Conservation (phyloP, 73 alveolate genomes). For the Paraurostyla sp. region DNA sequence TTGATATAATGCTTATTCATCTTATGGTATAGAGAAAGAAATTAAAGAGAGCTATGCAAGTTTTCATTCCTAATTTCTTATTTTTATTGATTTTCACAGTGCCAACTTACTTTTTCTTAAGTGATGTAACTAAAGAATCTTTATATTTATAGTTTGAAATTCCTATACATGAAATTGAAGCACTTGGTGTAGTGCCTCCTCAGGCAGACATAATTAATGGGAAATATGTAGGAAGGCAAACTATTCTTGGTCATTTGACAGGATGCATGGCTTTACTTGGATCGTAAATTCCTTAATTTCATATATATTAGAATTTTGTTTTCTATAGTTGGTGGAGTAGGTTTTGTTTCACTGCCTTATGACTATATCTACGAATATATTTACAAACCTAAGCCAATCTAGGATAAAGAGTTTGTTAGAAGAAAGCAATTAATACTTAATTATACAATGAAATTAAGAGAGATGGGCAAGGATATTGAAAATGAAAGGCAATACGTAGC, state of each 20-base stretch:
- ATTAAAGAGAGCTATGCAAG: conserved; percentile 52
- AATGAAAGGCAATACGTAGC: conserved; percentile 45
- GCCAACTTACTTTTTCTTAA: conserved; percentile 55
- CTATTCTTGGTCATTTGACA: conserved; percentile 10
- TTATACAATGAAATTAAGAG: conserved; percentile 36
- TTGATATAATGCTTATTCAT: no score
- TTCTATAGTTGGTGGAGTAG: conserved; percentile 62
- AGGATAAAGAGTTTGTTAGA: conserved; percentile 23
- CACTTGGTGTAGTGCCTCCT: neutral
- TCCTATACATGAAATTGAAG: neutral
- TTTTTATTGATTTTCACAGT: conserved; percentile 42
- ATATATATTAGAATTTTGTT: neutral
- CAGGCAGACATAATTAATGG: neutral
- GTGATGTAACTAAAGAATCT: conserved; percentile 14
- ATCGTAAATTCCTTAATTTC: neutral
- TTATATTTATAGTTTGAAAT: conserved; percentile 31
- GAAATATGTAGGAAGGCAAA: neutral
- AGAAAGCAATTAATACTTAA: conserved; percentile 30
- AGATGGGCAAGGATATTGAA: conserved; percentile 53
- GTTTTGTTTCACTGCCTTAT: conserved; percentile 44
- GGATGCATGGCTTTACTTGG: conserved; percentile 54
- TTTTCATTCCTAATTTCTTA: conserved; percentile 11
- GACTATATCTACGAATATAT: conserved; percentile 39
- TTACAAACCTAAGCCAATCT: conserved; percentile 48
- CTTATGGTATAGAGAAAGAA: conserved; percentile 2